phyloP scores from a whole-genome alignment of 1,139 yeast species.

The Taphrina betulina region DNA sequence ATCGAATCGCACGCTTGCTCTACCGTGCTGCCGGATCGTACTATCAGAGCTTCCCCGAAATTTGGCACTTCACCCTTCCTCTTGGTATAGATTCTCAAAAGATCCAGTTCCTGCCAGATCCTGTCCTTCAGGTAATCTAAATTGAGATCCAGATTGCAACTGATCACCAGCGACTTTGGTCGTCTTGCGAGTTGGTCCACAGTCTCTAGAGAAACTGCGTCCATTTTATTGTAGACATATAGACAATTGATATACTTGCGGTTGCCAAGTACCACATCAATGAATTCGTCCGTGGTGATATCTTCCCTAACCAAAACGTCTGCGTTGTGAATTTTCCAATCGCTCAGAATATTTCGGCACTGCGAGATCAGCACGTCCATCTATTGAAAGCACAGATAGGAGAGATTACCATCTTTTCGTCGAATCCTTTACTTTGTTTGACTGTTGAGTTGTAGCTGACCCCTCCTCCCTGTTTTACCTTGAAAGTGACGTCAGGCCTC shows the following conservation, averaged over 20 bases:
- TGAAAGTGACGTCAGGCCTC: constrained; percentile 77
- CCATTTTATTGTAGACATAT: constrained; percentile 91
- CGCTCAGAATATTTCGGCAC: constrained; percentile 14
- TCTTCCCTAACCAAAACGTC: constrained; percentile 89
- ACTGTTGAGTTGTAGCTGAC: constrained; percentile 75
- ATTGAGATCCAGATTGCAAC: constrained; percentile 85
- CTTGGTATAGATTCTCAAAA: constrained; percentile 82
- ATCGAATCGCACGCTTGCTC: constrained; percentile 88
- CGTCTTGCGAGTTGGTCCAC: constrained; percentile 87
- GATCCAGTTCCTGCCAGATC: constrained; percentile 83
- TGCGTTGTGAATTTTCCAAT: constrained; percentile 70
- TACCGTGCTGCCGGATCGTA: constrained; percentile 70
- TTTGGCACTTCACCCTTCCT: constrained; percentile 73
- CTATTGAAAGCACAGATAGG: background rate
- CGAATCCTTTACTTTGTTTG: constrained; percentile 71
- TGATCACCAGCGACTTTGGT: constrained; percentile 90
- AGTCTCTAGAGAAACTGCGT: constrained; percentile 92
- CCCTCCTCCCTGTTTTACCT: constrained; percentile 85
- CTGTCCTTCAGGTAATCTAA: constrained; percentile 84
- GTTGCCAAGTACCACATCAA: constrained; percentile 82
- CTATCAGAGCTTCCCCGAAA: constrained; percentile 87
- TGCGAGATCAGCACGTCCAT: too few species aligned
- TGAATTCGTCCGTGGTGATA: constrained; percentile 88
- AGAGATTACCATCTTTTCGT: constrained; percentile 70
- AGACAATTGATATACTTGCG: constrained; percentile 86